Conservation (phyloP, 2,329 filamentous ascomycete genomes). For the Calonectria montana region DNA sequence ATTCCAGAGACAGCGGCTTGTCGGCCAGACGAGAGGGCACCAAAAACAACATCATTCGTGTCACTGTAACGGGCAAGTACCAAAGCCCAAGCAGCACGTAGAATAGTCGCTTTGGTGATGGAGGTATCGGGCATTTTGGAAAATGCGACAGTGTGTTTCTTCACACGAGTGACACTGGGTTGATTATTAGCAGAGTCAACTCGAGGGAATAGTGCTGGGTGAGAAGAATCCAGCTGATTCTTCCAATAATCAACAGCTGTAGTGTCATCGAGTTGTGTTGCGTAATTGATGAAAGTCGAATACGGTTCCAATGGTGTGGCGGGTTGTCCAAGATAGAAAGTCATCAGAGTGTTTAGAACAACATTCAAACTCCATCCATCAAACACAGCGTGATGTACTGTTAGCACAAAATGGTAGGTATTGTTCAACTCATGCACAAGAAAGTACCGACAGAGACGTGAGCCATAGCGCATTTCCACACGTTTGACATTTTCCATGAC, state of each 20-base stretch:
- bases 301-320: not conserved
- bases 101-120: conserved; percentile 25
- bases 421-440: not conserved
- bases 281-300: not conserved
- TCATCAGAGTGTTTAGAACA: not conserved
- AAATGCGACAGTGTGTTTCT: conserved; percentile 59
- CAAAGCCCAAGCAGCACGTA: conserved; percentile 59
- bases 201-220: not conserved
- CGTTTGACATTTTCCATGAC: not conserved
- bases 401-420: not conserved
- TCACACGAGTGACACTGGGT: conserved; percentile 50
- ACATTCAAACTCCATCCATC: conserved; percentile 11
- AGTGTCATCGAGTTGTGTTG: not conserved
- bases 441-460: not conserved
- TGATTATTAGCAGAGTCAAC: not conserved
- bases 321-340: not conserved
- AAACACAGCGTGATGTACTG: conserved; percentile 4
- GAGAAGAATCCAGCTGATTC: not conserved
- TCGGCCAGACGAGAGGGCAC: conserved; percentile 56
- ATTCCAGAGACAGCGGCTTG: conserved; percentile 33
- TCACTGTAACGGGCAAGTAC: conserved; percentile 61
- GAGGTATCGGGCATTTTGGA: conserved; percentile 9
- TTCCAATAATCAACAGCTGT: not conserved
- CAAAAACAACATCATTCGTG: conserved; percentile 53
- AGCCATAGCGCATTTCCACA: conserved; percentile 4